Base-by-base conservation (phyloP, 1,284 basidiomycete species). In the Meripilus lineatus region DNA sequence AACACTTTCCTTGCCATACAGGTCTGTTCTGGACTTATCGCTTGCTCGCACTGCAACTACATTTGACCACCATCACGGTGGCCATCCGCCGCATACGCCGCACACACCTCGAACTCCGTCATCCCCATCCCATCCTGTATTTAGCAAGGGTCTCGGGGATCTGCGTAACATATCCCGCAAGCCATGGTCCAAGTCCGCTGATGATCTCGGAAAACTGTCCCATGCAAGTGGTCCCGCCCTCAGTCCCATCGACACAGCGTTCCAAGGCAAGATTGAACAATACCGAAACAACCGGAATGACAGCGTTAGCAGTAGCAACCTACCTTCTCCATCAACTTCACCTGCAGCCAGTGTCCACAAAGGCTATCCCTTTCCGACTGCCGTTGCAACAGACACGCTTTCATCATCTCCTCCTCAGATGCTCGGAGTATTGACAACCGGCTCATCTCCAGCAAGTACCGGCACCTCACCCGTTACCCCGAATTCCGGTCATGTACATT, bases 161-260 rank as follows among this genome's bases (percentile, higher is more conserved):
- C 69, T 89, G 43, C 79, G 84, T 38, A 68, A 63, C 38, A 75
- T 85, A 14, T 81, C 84, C 1, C 72, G 76, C 48, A 82, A 78
- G 59, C 75, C 71, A 10, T 89, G 86, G 86, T 88, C 85, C 11
- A 77, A 71, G 55, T 89, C 85, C 2, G 85, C 78, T 26, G 87
- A 89, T 55, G 87, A 90, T 58, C 72, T 90, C 36, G 73, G 75
- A 55, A 79, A 75, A 58, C 65, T 78, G 40, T 64, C 72, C n/a
- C 58, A 50, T 5, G 53, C 61, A 28, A 56, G 62, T 5, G 67
- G 69, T 38, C 64, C 73, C 14, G 49, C 58, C 5, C 49, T 64
- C 23, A 56, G 59, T 13, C 71, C 74, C 5, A 64, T 72, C 32
- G 70, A 76, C 35, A 56, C 70, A 10, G 67, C 69, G 13, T 78